Base-by-base conservation (phyloP, 768 basidiomycete genomes). In the Lyophyllum decastes region DNA sequence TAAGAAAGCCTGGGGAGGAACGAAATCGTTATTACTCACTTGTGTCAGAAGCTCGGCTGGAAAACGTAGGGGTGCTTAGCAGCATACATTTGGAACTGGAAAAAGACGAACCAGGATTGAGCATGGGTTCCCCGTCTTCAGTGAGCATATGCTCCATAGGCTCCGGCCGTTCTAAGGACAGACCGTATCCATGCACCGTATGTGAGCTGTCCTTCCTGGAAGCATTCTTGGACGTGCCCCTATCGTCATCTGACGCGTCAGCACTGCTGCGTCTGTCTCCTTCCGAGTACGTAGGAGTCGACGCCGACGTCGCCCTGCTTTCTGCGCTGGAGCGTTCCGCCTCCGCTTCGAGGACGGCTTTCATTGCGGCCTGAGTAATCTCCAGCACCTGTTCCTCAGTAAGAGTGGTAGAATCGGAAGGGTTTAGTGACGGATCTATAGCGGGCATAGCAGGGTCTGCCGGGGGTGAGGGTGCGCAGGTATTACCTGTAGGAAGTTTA, bases 101-200 rank as follows among this genome's bases (percentile, higher is more conserved):
- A n/a, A 22, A 54, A 49, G 17, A 72, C 82, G 25, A 43, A 87
- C 86, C 85, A 72, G 86, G 84, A 68, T 86, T 85, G 61, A 88
- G 70, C 83, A 88, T 88, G 5, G 84, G 81, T 64, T 83, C 83
- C 9, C 82, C 85, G 65, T 87, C 85, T 64, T 86, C 85, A 1
- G 83, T 85, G 16, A 86, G 72, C 61, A 85, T 81, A 60, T 82
- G 77, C 58, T 82, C 82, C 78, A 80, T 78, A 16, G 77, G 74
- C 41, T 73, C 76, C 12, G 79, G 73, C 30, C 72, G 73, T 14
- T 72, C 70, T 54, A 76, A 60, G 10, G 66, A 64, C 19, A 73
- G 46, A 52, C 72, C 75, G 47, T 76, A 73, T 38, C 60, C 66
- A 56, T 66, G 64, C 55, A 71, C 49, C 12, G 38, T 46, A 53